A percentile compares a stretch with the other conserved stretches of the same genome.
Evolutionary conservation across 2,329 filamentous ascomycete genomes (phyloP).

Genomic region (Cryphonectria parasitica): DNA sequence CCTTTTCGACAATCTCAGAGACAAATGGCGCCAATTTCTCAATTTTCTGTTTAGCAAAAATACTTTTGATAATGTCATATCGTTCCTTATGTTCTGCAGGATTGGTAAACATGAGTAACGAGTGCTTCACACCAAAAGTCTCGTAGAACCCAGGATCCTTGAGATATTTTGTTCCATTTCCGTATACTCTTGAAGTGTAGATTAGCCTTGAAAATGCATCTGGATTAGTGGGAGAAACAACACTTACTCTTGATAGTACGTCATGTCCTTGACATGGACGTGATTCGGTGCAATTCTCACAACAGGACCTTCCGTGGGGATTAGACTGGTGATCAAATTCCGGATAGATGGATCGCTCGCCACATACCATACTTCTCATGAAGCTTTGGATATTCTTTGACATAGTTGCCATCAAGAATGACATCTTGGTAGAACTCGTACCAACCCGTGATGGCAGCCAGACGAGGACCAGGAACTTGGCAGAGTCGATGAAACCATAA

Average conservation of each 20-base stretch:
- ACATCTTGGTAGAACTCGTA: conserved; percentile 10
- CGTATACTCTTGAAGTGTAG: neutral
- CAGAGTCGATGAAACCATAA: neutral
- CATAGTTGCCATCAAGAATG: conserved; percentile 4
- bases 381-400: neutral
- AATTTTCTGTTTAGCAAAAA: neutral
- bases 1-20: neutral
- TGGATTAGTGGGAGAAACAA: neutral
- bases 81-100: neutral
- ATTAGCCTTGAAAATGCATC: neutral
- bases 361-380: neutral
- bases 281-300: neutral
- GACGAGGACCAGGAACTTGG: conserved; percentile 6
- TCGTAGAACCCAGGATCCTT: neutral
- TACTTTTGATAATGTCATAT: neutral
- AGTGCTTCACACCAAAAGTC: neutral
- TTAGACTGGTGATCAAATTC: neutral
- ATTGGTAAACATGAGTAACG: neutral
- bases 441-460: conserved; percentile 7
- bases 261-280: neutral
- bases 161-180: neutral
- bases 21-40: conserved; percentile 4
- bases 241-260: neutral
- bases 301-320: neutral
- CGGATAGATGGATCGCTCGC: neutral